These are phyloP conservation scores for Talaromyces proteolyticus DNA, from an alignment of 495 filamentous ascomycete species.

Conservation along the genomic window DNA sequence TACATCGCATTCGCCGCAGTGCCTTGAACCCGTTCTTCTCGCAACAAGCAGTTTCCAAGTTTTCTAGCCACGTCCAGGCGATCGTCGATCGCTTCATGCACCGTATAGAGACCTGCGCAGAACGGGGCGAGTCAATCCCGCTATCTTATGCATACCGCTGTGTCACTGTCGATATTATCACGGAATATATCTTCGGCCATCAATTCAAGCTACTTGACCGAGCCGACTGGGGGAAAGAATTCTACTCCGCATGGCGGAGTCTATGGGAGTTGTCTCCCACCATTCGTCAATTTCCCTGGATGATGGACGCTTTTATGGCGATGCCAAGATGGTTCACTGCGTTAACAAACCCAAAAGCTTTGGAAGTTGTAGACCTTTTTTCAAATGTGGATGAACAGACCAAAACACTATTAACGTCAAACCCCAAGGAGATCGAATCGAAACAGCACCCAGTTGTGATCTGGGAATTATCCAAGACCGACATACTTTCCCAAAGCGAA, in stretches of 20 bases:
- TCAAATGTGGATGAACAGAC: not conserved
- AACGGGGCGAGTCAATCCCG: conserved; percentile 16
- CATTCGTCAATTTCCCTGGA: conserved; percentile 16
- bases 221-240: conserved; percentile 1
- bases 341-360: not conserved
- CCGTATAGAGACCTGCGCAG: conserved; percentile 13
- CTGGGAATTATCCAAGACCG: conserved; percentile 1
- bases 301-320: conserved; percentile 15
- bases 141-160: conserved; percentile 29
- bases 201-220: conserved; percentile 13
- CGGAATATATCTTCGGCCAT: conserved; percentile 30
- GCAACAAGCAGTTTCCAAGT: conserved; percentile 19
- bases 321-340: conserved; percentile 11
- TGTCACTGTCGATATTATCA: conserved; percentile 40
- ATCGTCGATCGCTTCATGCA: conserved; percentile 24
- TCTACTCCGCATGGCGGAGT: conserved; percentile 4
- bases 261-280: conserved; percentile 4
- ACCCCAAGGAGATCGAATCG: conserved; percentile 1
- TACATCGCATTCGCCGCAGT: conserved; percentile 25
- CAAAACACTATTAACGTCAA: not conserved
- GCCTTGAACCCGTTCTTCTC: conserved; percentile 39
- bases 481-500: conserved; percentile 19
- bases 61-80: conserved; percentile 27
- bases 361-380: conserved; percentile 4
- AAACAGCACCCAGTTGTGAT: not conserved